phyloP scores from a whole-genome alignment of 2,329 filamentous ascomycete species.

The Pseudopyrenochaeta lycopersici region DNA sequence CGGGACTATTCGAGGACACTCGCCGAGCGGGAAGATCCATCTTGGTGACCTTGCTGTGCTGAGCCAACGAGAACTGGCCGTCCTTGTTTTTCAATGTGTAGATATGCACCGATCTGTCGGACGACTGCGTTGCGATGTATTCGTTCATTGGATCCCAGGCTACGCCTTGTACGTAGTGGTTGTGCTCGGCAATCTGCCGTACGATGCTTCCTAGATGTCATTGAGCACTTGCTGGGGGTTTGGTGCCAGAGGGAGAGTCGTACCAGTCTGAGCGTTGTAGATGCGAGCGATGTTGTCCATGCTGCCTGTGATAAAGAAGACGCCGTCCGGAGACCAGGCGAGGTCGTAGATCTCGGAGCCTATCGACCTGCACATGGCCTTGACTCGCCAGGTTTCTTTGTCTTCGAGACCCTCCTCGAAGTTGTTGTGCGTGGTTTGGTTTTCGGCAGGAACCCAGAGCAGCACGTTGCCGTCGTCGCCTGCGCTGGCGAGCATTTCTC shows the following conservation, averaged over 20 bases:
- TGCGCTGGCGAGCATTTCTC: conserved; percentile 91
- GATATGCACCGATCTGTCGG: conserved; percentile 96
- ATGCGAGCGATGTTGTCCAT: conserved; percentile 99
- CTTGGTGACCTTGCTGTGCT: conserved; percentile 83
- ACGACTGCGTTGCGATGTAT: conserved; percentile 97
- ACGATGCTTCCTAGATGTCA: conserved; percentile 57
- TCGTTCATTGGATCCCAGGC: conserved; percentile 98
- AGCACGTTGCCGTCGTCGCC: conserved; percentile 98
- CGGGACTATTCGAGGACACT: conserved; percentile 91
- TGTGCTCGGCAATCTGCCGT: conserved; percentile 95
- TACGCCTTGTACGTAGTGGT: conserved; percentile 97
- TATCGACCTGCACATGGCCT: conserved; percentile 96
- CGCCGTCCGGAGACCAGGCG: conserved; percentile 97
- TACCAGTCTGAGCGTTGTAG: conserved; percentile 92
- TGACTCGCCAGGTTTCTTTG: conserved; percentile 95
- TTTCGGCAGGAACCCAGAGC: conserved; percentile 91
- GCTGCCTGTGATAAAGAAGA: conserved; percentile 96
- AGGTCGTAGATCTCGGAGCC: conserved; percentile 98
- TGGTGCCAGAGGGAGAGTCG: conserved; percentile 34
- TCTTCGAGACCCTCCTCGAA: conserved; percentile 89
- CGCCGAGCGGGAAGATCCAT: conserved; percentile 93
- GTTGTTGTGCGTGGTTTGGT: conserved; percentile 70
- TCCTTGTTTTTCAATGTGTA: conserved; percentile 97
- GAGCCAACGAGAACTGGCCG: conserved; percentile 85
- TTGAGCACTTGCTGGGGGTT: conserved; percentile 22